Evolutionary conservation across 1,284 basidiomycete genomes (phyloP), one percentile per base, ranked within the genome.

Genomic region (Ceratobasidium sp.): DNA sequence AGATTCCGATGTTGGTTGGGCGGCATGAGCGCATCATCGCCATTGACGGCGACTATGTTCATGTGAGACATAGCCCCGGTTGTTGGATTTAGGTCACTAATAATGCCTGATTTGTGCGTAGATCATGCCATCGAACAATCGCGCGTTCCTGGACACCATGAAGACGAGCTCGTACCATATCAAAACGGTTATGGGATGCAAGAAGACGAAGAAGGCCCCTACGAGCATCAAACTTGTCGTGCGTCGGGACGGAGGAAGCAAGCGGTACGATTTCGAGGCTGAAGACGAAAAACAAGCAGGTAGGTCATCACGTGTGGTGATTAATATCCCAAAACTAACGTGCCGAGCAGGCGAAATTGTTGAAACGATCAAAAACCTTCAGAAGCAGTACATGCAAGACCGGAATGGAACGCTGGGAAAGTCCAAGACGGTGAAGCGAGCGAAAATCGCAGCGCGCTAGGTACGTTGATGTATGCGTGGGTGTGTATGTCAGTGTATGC

Each of bases 221-320:
- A 87, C 90, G 2, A 88, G 88, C 28, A 97, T 99, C 87, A 98
- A 98, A 84, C 83, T 95, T 28, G 85, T 92, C 49, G 90, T 94
- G 3, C 86, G 86, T 78, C 83, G 89, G 50, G 90, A 91, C 58
- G 86, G 87, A 11, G 87, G 89, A 41, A 91, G 89, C 75, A 99
- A 99, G 84, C 86, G 96, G 41, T 99, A 98, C 80, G 97, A 99
- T 79, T 98, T 98, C 80, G 98, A 99, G 82, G 96, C 96, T 0
- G 96, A 98, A 81, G 95, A 86, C 77, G 85, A 91, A 0, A 89
- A 89, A 78, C 81, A 90, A 73, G 95, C 96, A 30, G 87, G 93
- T 92, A 78, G 78, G 90, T 23, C n/a, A 35, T 13, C 21, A 30
- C n/a, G n/a, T 18, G 46, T 52, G 35, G 11, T 58, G 32, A 58